Conservation (phyloP, 108 stramenopile genomes). For the Cylindrotheca closterium region DNA sequence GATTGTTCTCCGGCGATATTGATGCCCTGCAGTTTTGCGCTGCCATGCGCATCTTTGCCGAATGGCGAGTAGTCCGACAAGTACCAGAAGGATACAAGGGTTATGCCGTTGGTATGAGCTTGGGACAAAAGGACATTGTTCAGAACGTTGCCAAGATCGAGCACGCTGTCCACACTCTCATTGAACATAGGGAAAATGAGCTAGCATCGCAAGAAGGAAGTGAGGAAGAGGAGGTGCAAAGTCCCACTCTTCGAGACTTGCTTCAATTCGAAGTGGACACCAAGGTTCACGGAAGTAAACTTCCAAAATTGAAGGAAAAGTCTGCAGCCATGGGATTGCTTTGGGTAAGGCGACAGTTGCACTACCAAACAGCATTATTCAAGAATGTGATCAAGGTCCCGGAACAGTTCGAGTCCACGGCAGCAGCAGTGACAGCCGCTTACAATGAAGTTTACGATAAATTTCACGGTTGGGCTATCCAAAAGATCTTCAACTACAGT, state of each 20-base stretch:
- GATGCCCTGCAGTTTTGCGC: constrained; percentile 68
- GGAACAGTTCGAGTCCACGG: constrained; percentile 34
- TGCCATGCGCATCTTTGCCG: constrained; percentile 67
- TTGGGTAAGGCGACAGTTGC: constrained; percentile 66
- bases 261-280: constrained; percentile 47
- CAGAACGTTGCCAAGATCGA: constrained; percentile 78
- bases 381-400: constrained; percentile 52
- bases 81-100: constrained; percentile 74
- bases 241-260: constrained; percentile 56
- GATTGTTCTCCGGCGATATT: constrained; percentile 28
- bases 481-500: constrained; percentile 71
- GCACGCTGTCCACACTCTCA: constrained; percentile 49
- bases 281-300: constrained; percentile 43
- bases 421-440: constrained; percentile 52
- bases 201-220: not conserved
- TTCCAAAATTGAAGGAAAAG: constrained; percentile 61
- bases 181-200: constrained; percentile 17
- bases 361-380: constrained; percentile 63
- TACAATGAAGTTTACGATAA: constrained; percentile 59
- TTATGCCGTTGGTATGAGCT: constrained; percentile 69
- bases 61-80: constrained; percentile 75
- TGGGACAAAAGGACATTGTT: constrained; percentile 75
- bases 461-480: constrained; percentile 72
- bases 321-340: constrained; percentile 67
- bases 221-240: not conserved